phyloP scores from a whole-genome alignment of 2,329 filamentous ascomycete species.

The Fusarium ramigenum region DNA sequence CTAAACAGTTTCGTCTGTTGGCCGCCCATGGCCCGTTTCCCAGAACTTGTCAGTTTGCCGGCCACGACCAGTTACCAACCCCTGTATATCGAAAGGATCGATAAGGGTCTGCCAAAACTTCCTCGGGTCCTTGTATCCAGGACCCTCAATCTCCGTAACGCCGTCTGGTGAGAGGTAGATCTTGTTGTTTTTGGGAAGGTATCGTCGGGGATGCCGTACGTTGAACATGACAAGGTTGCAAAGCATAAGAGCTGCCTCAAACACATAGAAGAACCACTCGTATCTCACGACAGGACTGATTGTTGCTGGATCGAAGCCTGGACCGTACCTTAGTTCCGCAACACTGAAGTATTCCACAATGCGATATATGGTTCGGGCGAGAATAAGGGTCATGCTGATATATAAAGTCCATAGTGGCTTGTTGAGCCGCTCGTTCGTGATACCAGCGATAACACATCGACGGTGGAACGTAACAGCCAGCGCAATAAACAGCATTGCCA shows the following conservation, averaged over 20 bases:
- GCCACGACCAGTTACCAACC: slow-evolving; percentile 47
- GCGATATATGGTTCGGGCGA: slow-evolving; percentile 65
- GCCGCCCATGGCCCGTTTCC: slow-evolving; percentile 37
- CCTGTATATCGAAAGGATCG: slow-evolving; percentile 53
- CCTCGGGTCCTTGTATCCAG: slow-evolving; percentile 60
- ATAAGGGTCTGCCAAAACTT: slow-evolving; percentile 53
- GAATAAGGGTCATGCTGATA: slow-evolving; percentile 58
- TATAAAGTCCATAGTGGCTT: slow-evolving; percentile 61
- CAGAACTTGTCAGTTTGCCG: slow-evolving; percentile 48
- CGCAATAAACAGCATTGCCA: slow-evolving; percentile 59
- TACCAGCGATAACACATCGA: slow-evolving; percentile 51
- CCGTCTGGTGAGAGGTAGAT: slow-evolving; percentile 62
- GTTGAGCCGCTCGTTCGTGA: slow-evolving; percentile 46
- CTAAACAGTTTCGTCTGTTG: slow-evolving; percentile 8
- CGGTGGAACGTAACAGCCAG: slow-evolving; percentile 61
- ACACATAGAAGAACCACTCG: slow-evolving; percentile 69
- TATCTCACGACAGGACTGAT: slow-evolving; percentile 61
- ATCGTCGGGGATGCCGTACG: slow-evolving; percentile 59
- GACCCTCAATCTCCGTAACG: slow-evolving; percentile 57
- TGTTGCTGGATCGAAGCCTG: slow-evolving; percentile 48
- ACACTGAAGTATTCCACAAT: slow-evolving; percentile 67
- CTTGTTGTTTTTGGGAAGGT: slow-evolving; percentile 58
- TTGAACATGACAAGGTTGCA: slow-evolving; percentile 61
- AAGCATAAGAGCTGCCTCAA: slow-evolving; percentile 64
- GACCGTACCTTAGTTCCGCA: slow-evolving; percentile 51